Conservation (phyloP, 768 basidiomycete species). For the Boletus pseudopeckii region DNA sequence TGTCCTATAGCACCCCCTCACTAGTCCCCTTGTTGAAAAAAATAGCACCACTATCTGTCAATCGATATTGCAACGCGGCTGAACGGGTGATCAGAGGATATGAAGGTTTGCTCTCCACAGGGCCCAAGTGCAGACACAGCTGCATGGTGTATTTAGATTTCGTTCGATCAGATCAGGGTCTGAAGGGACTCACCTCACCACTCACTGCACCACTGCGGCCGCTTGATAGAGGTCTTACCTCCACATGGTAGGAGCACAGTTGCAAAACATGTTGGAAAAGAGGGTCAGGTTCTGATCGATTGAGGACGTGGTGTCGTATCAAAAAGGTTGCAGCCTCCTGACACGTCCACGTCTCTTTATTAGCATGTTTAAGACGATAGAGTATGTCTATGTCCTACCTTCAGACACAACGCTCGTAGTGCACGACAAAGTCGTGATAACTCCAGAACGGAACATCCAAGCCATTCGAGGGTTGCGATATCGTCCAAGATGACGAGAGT, state of each 20-base stretch:
- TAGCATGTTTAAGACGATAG: neutral
- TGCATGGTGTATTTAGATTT: conserved; percentile 23
- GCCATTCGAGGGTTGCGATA: conserved; percentile 65
- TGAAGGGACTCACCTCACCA: conserved; percentile 54
- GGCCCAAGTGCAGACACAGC: conserved; percentile 63
- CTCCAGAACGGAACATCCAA: conserved; percentile 52
- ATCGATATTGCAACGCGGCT: conserved; percentile 63
- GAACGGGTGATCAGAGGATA: conserved; percentile 47
- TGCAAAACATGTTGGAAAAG: conserved; percentile 59
- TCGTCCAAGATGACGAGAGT: conserved; percentile 68
- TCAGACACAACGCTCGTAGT: conserved; percentile 50
- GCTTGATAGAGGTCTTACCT: conserved; percentile 67
- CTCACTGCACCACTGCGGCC: conserved; percentile 76
- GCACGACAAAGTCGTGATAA: conserved; percentile 60
- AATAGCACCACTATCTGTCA: conserved; percentile 60
- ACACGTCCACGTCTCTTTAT: neutral
- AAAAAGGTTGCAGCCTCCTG: conserved; percentile 55
- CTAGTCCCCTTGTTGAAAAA: conserved; percentile 77
- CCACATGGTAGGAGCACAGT: conserved; percentile 64
- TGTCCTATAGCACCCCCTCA: conserved; percentile 53
- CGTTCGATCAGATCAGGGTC: neutral
- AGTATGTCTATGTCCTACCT: conserved; percentile 37
- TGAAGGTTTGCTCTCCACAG: conserved; percentile 32
- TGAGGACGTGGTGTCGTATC: conserved; percentile 60
- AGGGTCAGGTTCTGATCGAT: conserved; percentile 55